phyloP scores from a whole-genome alignment of 345 rosid species.

The Hibiscus mutabilis region DNA sequence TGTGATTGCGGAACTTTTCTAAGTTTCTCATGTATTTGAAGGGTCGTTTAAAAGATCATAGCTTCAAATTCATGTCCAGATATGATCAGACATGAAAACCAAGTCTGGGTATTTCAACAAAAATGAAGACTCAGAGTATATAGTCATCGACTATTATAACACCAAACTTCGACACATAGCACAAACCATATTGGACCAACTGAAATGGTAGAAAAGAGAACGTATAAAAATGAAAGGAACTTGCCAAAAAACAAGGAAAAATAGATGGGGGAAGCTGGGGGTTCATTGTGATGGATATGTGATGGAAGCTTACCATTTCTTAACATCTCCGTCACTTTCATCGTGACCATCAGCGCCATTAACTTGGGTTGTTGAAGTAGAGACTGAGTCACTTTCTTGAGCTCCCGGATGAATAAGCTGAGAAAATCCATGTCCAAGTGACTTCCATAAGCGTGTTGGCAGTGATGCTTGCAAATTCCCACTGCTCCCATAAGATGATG shows the following conservation, averaged over 20 bases:
- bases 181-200: neutral
- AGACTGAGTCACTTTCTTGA: constrained; percentile 33
- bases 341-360: constrained; percentile 31
- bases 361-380: constrained; percentile 16
- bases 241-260: neutral
- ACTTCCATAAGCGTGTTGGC: constrained; percentile 68
- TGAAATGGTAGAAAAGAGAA: neutral
- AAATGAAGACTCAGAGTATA: neutral
- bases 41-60: neutral
- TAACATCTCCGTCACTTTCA: constrained; percentile 25
- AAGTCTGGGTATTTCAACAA: neutral
- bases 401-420: constrained; percentile 51
- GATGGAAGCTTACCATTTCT: constrained; percentile 39
- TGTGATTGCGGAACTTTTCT: neutral
- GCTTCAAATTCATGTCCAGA: neutral
- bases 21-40: neutral
- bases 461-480: constrained; percentile 35
- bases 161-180: neutral
- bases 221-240: neutral
- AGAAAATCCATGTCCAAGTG: constrained; percentile 78
- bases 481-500: constrained; percentile 19
- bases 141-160: neutral
- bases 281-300: constrained; percentile 1
- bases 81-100: neutral
- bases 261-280: too few relatives aligned